Evolutionary conservation across 23 red algal genomes (phyloP).

Genomic region (Cyanidiococcus yangmingshanensis): DNA sequence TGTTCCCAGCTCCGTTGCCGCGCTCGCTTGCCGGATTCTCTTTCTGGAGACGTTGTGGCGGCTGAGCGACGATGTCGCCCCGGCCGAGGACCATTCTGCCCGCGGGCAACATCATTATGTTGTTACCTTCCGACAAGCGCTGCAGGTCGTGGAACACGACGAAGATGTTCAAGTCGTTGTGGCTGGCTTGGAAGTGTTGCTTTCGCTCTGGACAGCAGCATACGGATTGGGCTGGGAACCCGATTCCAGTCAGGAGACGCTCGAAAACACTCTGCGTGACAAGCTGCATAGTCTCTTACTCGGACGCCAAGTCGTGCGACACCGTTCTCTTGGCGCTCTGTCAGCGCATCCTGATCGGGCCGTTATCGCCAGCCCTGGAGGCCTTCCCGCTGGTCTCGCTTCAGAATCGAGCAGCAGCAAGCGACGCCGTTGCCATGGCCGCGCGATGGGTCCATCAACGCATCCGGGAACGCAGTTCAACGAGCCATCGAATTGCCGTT

Average conservation of each 20-base stretch:
- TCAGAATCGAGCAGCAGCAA: background rate
- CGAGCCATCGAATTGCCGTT: background rate
- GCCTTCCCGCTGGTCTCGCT: slow-evolving; percentile 1
- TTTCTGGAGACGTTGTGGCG: slow-evolving; percentile 1
- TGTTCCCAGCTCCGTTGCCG: background rate
- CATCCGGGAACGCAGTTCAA: background rate
- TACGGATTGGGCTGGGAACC: background rate
- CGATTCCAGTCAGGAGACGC: background rate
- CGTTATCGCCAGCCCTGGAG: background rate
- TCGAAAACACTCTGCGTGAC: background rate
- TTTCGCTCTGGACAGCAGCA: background rate
- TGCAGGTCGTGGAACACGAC: slow-evolving; percentile 12
- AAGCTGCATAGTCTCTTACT: background rate
- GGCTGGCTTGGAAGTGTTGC: slow-evolving; percentile 13
- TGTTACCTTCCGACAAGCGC: background rate
- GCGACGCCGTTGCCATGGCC: background rate
- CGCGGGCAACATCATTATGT: background rate
- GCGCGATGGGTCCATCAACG: background rate
- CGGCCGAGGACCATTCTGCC: background rate
- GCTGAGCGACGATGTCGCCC: background rate
- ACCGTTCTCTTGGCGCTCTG: background rate
- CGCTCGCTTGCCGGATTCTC: slow-evolving; percentile 9
- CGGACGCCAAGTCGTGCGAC: background rate
- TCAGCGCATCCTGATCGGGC: background rate
- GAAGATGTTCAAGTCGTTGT: background rate